Conservation (phyloP, 805 yeast genomes). For the Ogataea corticis region DNA sequence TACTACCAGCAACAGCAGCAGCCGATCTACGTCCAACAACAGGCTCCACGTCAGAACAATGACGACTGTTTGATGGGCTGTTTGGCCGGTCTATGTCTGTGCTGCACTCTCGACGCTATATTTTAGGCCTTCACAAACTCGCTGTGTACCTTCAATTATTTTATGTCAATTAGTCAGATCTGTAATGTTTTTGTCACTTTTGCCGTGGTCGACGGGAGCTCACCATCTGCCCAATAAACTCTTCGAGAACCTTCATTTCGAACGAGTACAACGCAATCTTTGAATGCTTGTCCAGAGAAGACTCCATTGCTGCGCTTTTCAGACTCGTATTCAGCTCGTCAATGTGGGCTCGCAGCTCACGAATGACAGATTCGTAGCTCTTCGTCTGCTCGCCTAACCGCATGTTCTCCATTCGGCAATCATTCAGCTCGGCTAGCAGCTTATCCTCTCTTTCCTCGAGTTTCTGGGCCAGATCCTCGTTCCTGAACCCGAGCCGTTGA, state of each 20-base stretch:
- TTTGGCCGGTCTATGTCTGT: slow-evolving; percentile 54
- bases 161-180: neutral
- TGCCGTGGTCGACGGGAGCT: slow-evolving; percentile 6
- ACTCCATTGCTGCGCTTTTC: slow-evolving; percentile 21
- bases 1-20: slow-evolving; percentile 43
- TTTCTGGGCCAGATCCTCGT: slow-evolving; percentile 10
- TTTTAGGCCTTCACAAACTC: slow-evolving; percentile 31
- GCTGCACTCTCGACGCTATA: slow-evolving; percentile 54
- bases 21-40: slow-evolving; percentile 40
- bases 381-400: slow-evolving; percentile 8
- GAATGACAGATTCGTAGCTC: slow-evolving; percentile 10
- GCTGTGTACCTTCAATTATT: neutral
- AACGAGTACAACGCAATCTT: slow-evolving; percentile 20
- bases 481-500: slow-evolving; percentile 6
- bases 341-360: slow-evolving; percentile 11
- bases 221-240: slow-evolving; percentile 17
- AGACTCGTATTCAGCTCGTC: slow-evolving; percentile 11
- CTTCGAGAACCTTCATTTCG: slow-evolving; percentile 18
- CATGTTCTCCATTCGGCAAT: slow-evolving; percentile 5
- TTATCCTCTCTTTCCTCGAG: slow-evolving; percentile 8
- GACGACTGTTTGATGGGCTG: slow-evolving; percentile 51
- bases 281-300: slow-evolving; percentile 21
- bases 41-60: slow-evolving; percentile 38
- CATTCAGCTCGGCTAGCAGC: slow-evolving; percentile 10
- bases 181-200: neutral